Conservation (phyloP, 2,329 filamentous ascomycete genomes). For the Colletotrichum gloeosporioides region DNA sequence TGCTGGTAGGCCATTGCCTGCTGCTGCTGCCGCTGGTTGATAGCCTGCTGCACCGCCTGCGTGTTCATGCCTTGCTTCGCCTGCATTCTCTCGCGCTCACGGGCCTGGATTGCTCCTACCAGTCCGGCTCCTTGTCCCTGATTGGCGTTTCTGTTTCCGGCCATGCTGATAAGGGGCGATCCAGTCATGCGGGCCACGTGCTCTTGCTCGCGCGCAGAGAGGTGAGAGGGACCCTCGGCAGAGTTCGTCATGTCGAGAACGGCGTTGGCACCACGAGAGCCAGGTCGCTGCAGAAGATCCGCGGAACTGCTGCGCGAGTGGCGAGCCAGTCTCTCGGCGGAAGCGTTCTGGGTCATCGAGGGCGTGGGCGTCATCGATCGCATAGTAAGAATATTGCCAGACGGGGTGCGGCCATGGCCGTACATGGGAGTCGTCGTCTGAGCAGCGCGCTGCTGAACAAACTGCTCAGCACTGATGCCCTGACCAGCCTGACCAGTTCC, state of each 20-base stretch:
- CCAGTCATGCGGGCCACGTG: constrained; percentile 85
- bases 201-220: constrained; percentile 90
- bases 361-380: constrained; percentile 48
- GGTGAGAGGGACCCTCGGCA: constrained; percentile 52
- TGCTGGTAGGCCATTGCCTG: constrained; percentile 38
- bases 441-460: constrained; percentile 77
- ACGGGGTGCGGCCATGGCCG: constrained; percentile 64
- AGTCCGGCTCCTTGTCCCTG: constrained; percentile 66
- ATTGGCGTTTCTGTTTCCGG: constrained; percentile 27
- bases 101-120: constrained; percentile 78
- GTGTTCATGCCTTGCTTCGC: constrained; percentile 73
- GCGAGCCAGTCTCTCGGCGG: constrained; percentile 43
- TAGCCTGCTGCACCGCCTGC: constrained; percentile 75
- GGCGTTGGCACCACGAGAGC: constrained; percentile 63
- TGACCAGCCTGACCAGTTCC: constrained; percentile 46
- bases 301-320: constrained; percentile 53
- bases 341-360: constrained; percentile 44
- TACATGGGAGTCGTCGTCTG: constrained; percentile 40
- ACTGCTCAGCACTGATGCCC: constrained; percentile 79
- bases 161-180: constrained; percentile 75
- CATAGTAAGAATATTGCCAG: constrained; percentile 51
- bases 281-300: constrained; percentile 55
- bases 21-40: constrained; percentile 65
- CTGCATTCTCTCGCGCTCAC: constrained; percentile 78
- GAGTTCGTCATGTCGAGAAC: constrained; percentile 53